Conservation (phyloP, 2,329 filamentous ascomycete genomes). For the Beauveria caledonica region DNA sequence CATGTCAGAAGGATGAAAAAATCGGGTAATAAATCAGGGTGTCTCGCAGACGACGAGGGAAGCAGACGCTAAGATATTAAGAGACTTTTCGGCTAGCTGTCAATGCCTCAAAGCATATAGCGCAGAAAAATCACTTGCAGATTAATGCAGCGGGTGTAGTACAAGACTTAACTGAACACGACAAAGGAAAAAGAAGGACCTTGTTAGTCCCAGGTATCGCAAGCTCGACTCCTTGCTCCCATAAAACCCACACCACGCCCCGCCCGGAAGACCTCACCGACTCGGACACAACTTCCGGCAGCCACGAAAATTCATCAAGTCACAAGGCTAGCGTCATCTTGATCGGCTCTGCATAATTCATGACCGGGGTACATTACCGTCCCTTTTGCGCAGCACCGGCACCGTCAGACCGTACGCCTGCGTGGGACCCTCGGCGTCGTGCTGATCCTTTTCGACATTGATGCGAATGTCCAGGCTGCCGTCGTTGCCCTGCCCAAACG, state of each 20-base stretch:
- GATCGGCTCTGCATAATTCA: neutral
- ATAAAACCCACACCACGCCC: neutral
- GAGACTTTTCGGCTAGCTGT: too few species aligned
- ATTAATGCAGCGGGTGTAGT: neutral
- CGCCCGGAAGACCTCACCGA: constrained; percentile 4
- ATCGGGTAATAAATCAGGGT: constrained; percentile 1
- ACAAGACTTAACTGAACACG: neutral
- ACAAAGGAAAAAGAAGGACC: neutral
- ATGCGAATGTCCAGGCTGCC: constrained; percentile 71
- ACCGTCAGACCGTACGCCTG: constrained; percentile 78
- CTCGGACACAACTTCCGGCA: constrained; percentile 2
- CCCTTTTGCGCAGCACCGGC: constrained; percentile 47
- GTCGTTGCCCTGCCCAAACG: constrained; percentile 48
- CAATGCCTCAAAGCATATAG: neutral
- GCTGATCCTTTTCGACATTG: constrained; percentile 80
- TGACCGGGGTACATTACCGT: neutral
- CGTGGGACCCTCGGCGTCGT: constrained; percentile 71
- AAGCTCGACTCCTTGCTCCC: neutral
- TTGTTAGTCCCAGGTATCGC: constrained; percentile 1
- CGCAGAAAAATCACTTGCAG: neutral
- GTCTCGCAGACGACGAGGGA: too few species aligned
- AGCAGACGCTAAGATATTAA: too few species aligned
- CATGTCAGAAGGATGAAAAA: constrained; percentile 8
- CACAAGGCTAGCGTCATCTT: constrained; percentile 3
- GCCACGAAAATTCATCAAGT: neutral